Evolutionary conservation across 2,329 filamentous ascomycete genomes (phyloP), one percentile per base, ranked within the genome.

Genomic region (Sarocladium brachiariae): DNA sequence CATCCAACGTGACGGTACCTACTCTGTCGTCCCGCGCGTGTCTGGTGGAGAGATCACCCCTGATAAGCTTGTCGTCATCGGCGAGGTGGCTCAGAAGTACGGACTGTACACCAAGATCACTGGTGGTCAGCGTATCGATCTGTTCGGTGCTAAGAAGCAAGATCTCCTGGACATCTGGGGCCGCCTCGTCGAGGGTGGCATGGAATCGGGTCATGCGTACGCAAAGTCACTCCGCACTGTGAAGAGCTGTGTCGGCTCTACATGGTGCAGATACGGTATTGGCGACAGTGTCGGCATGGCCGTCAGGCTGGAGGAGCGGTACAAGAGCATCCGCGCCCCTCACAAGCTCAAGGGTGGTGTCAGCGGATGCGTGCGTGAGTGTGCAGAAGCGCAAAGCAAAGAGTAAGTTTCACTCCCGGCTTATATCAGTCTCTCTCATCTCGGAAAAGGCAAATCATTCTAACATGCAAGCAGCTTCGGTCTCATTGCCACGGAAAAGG

Each of bases 261-360:
- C 89, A 1, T 96, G 90, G 90, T 96, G 90, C 61, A 78, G 90
- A 1, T 96, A 85, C 60, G 90, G 90, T 50, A 84, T 96, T 51
- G 88, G 89, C 24, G 90, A 96, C 69, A 90, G 86, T 65, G 90
- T 96, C 1, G 90, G 90, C 10, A 88, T 96, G 85, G 90, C 90
- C 0, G 84, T 96, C 14, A 78, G 89, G 3, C 69, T 95, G 1
- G 90, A 96, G 67, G 87, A 95, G 70, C 81, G 90, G 41, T 96
- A 96, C 69, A 96, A 96, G 76, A 89, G 87, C 61, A 86, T 96
- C 52, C 81, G 90, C n/a, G 78, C 78, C 14, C 90, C 90, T 8
- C 90, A 96, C 66, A 96, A 96, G 73, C 80, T 95, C 65, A 96
- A 96, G 67, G 89, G 87, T 1, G 90, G 88, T 51, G 89, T 96